A percentile compares a stretch with the other conserved stretches of the same genome.
These are phyloP conservation scores for Priceomyces medius DNA, from an alignment of 805 yeast genomes.

Conservation along the genomic window DNA sequence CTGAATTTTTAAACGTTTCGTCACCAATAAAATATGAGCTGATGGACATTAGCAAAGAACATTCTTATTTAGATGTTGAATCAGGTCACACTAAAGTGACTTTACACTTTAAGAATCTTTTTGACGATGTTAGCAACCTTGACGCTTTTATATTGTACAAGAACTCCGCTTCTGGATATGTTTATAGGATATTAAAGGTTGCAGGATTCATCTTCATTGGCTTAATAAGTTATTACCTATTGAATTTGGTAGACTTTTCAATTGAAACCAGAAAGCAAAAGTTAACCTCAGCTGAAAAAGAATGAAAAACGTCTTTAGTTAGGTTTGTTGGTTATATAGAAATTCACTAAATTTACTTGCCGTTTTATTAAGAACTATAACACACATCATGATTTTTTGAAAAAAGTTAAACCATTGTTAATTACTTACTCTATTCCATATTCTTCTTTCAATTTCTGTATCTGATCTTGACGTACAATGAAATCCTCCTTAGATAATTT, in stretches of 20 bases:
- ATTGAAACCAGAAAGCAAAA: conserved; percentile 14
- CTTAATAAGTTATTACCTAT: conserved; percentile 51
- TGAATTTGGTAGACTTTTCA: conserved; percentile 36
- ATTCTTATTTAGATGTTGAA: conserved; percentile 69
- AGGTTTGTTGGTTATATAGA: conserved; percentile 3
- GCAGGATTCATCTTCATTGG: conserved; percentile 63
- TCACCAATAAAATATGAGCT: conserved; percentile 50
- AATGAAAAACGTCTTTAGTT: background rate
- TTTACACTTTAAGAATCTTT: conserved; percentile 56
- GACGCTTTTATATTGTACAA: conserved; percentile 62
- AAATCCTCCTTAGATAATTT: conserved; percentile 27
- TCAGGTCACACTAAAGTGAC: conserved; percentile 77
- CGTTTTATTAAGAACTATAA: too few relatives aligned
- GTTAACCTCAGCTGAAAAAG: background rate
- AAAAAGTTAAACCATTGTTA: background rate
- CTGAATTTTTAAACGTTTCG: conserved; percentile 54
- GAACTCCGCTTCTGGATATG: conserved; percentile 52
- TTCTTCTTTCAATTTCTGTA: conserved; percentile 21
- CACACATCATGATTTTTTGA: background rate
- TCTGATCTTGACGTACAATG: conserved; percentile 21
- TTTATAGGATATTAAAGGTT: conserved; percentile 65
- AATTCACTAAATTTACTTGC: background rate
- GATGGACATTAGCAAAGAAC: conserved; percentile 32
- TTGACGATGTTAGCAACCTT: conserved; percentile 62
- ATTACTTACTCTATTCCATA: conserved; percentile 6